Base-by-base conservation (phyloP, 2,329 filamentous ascomycete species). In the Cephalotrichum gorgonifer region DNA sequence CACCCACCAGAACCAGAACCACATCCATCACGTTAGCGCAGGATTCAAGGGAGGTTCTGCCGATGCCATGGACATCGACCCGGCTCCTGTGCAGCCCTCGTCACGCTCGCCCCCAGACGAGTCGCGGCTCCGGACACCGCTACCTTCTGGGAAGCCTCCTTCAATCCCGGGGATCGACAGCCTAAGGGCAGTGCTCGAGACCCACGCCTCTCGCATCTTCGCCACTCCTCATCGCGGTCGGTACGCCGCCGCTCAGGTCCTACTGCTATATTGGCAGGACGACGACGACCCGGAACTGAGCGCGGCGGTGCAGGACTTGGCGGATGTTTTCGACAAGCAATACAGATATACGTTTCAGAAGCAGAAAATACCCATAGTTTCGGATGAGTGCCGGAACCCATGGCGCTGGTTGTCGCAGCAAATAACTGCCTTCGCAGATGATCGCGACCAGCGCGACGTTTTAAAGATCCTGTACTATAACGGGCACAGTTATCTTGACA, bases 381-480 rank as follows among this genome's bases (percentile, higher is more conserved):
- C 67, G 2, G 73, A 74, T 44, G 66, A 63, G 50, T 69, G 66
- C 54, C 68, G 68, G 54, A 75, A 67, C 58, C 68, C 75, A 3
- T 75, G 69, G 66, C 67, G 74, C 51, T 79, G 75, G 75, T 65
- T 80, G 42, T 70, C 71, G 3, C 64, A 70, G 15, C 69, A 68
- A 43, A 68, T 79, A 25, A 72, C 69, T 51, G 67, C 73, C 38
- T 80, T 79, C 58, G 67, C 74, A 43, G 73, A 75, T 49, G 69
- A 73, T 25, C 66, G 68, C 35, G 75, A 80, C 53, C 69, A 73
- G 47, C 71, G 76, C 38, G 76, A 80, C 54, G 70, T 75, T 20
- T 59, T 81, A 50, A 80, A 80, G 56, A 72, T 81, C 49, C 69
- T 81, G 43, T 79, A 77, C 57, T 81, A 81, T 55, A 72, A 69